Conservation (phyloP, 2,329 filamentous ascomycete species). For the Eutypella sp. region DNA sequence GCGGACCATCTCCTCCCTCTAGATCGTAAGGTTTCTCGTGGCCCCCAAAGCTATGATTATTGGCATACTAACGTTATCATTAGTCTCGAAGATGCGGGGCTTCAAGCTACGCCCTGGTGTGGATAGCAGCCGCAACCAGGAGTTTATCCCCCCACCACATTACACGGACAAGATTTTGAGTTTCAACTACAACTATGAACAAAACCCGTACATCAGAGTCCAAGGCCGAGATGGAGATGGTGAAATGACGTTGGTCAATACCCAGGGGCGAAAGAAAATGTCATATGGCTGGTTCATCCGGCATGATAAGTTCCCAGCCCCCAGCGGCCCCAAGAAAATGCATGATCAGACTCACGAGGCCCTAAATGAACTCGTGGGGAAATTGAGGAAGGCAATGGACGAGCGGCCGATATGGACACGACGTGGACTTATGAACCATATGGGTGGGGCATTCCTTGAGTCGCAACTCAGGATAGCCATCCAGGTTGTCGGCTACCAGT, state of each 20-base stretch:
- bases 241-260: conserved; percentile 49
- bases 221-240: conserved; percentile 52
- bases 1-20: conserved; percentile 66
- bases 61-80: conserved; percentile 11
- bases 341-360: conserved; percentile 55
- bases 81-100: conserved; percentile 47
- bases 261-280: conserved; percentile 49
- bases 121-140: conserved; percentile 54
- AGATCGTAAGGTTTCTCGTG: conserved; percentile 47
- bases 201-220: conserved; percentile 72
- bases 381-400: conserved; percentile 61
- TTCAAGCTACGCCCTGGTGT: conserved; percentile 64
- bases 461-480: conserved; percentile 67
- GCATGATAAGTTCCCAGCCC: conserved; percentile 57
- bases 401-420: conserved; percentile 82
- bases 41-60: neutral
- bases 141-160: conserved; percentile 75
- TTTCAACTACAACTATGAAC: conserved; percentile 76
- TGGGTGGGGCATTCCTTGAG: conserved; percentile 49
- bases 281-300: conserved; percentile 55
- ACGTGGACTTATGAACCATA: conserved; percentile 70
- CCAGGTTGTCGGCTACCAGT: conserved; percentile 85
- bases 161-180: conserved; percentile 70
- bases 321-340: conserved; percentile 54
- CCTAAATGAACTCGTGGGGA: conserved; percentile 59